These are phyloP conservation scores for Centella asiatica DNA, from an alignment of 129 eudicot species.

Conservation along the genomic window DNA sequence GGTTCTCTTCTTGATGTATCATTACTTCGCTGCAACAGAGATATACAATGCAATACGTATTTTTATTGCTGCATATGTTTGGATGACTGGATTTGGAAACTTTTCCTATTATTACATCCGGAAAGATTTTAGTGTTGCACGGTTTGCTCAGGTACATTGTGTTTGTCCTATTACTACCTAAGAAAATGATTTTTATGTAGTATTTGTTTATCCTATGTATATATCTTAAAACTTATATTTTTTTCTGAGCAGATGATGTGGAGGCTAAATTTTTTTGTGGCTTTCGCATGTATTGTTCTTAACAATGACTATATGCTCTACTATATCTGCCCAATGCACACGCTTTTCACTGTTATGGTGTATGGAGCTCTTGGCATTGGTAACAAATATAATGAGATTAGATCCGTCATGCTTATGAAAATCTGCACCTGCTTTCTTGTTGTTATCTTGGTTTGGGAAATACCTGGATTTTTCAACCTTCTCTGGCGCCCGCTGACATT, in stretches of 20 bases:
- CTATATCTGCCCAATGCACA: slow-evolving; percentile 94
- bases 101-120: slow-evolving; percentile 87
- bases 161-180: not conserved
- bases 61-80: slow-evolving; percentile 93
- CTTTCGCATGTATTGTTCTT: slow-evolving; percentile 73
- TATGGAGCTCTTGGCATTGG: slow-evolving; percentile 95
- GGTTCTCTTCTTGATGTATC: slow-evolving; percentile 90
- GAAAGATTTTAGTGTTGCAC: slow-evolving; percentile 74
- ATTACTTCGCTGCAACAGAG: slow-evolving; percentile 90
- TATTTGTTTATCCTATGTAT: slow-evolving; percentile 1
- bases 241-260: slow-evolving; percentile 88
- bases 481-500: slow-evolving; percentile 71
- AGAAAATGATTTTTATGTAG: not conserved
- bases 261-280: slow-evolving; percentile 92
- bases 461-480: slow-evolving; percentile 81
- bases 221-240: slow-evolving; percentile 12
- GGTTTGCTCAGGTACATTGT: slow-evolving; percentile 68
- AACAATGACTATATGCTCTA: slow-evolving; percentile 89
- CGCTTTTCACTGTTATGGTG: slow-evolving; percentile 88
- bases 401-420: slow-evolving; percentile 69
- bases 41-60: slow-evolving; percentile 92
- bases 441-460: slow-evolving; percentile 79
- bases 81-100: slow-evolving; percentile 99
- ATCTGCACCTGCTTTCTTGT: slow-evolving; percentile 58
- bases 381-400: slow-evolving; percentile 75